Conservation (phyloP, 1,284 basidiomycete species). For the Cryptococcus sp. region DNA sequence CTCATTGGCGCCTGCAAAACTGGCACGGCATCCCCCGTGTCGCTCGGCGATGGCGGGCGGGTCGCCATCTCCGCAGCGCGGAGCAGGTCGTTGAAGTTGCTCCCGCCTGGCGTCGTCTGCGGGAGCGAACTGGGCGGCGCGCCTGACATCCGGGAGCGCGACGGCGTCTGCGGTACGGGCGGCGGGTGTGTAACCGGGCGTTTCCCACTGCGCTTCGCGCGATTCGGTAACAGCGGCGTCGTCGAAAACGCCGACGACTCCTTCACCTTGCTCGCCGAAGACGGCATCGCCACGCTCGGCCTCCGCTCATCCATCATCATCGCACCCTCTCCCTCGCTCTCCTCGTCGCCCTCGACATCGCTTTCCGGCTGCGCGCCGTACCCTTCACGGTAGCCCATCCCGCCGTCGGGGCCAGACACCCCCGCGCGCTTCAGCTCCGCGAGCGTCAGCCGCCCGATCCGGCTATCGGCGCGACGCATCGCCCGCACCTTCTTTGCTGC, state of each 20-base stretch:
- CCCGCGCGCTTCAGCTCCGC: conserved; percentile 39
- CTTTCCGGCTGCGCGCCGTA: conserved; percentile 28
- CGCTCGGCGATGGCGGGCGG: conserved; percentile 35
- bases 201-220: conserved; percentile 31
- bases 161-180: conserved; percentile 28
- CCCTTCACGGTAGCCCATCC: conserved; percentile 44
- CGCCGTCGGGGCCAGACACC: conserved; percentile 44
- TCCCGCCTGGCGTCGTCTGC: conserved; percentile 41
- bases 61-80: conserved; percentile 46
- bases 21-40: conserved; percentile 16
- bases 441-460: conserved; percentile 36
- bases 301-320: neutral
- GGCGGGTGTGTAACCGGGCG: conserved; percentile 17
- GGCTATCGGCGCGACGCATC: conserved; percentile 27
- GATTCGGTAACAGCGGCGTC: conserved; percentile 28
- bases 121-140: conserved; percentile 17
- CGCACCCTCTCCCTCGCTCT: conserved; percentile 23
- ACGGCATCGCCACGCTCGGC: neutral
- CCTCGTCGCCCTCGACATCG: conserved; percentile 26
- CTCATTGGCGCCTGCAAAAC: conserved; percentile 34
- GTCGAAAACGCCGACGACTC: neutral
- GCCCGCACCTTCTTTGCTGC: conserved; percentile 45
- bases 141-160: conserved; percentile 7
- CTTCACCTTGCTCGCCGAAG: neutral
- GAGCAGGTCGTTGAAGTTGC: conserved; percentile 44